phyloP scores from a whole-genome alignment of 1,284 basidiomycete species.

The Psilocybe mexicana region DNA sequence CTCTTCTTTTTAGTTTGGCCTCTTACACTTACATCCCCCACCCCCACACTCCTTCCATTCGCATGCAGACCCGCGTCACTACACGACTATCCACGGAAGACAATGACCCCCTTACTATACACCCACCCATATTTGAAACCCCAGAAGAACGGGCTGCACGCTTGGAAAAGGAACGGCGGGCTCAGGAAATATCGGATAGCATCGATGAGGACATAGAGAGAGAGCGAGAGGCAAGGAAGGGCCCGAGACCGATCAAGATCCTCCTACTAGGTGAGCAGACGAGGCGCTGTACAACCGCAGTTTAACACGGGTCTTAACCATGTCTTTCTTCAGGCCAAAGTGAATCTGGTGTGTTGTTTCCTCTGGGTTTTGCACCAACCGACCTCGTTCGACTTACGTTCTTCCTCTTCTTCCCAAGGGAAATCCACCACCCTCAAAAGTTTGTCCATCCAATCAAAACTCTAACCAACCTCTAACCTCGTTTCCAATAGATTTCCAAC shows the following conservation, averaged over 20 bases:
- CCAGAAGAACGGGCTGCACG: conserved; percentile 49
- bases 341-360: conserved; percentile 59
- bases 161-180: conserved; percentile 55
- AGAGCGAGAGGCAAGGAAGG: conserved; percentile 54
- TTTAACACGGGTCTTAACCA: not conserved
- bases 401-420: conserved; percentile 34
- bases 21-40: not conserved
- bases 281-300: not conserved
- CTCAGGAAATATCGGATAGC: conserved; percentile 61
- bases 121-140: conserved; percentile 62
- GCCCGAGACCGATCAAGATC: conserved; percentile 59
- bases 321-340: conserved; percentile 57
- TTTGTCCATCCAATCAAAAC: conserved; percentile 28
- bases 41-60: conserved; percentile 1
- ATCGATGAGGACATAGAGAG: conserved; percentile 71
- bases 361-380: not conserved
- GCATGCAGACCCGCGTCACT: conserved; percentile 14
- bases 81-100: conserved; percentile 39
- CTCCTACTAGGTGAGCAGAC: conserved; percentile 60
- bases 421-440: conserved; percentile 69
- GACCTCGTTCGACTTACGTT: not conserved
- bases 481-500: conserved; percentile 60
- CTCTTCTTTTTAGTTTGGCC: conserved; percentile 7
- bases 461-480: not conserved
- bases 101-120: conserved; percentile 49